Conservation (phyloP, 805 yeast genomes). For the Starmerella kuoi region DNA sequence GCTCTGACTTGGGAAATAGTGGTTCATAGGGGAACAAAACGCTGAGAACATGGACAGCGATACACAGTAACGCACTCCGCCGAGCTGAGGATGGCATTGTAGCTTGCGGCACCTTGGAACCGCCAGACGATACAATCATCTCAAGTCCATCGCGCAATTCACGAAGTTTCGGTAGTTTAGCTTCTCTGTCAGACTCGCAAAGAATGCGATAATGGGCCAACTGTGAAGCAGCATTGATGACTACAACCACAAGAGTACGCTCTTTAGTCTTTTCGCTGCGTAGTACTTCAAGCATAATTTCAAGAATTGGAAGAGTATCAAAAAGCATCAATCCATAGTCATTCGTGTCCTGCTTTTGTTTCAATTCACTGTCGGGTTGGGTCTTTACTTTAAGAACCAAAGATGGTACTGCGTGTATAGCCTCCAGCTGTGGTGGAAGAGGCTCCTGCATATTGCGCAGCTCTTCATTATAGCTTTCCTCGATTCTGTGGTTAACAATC, state of each 20-base stretch:
- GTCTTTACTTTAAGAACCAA: constrained; percentile 23
- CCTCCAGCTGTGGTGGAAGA: constrained; percentile 31
- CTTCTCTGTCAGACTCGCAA: constrained; percentile 29
- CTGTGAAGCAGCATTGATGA: constrained; percentile 41
- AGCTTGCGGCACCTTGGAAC: constrained; percentile 4
- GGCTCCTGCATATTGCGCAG: constrained; percentile 28
- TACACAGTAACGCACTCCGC: constrained; percentile 31
- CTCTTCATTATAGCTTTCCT: constrained; percentile 18
- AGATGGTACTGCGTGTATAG: constrained; percentile 27
- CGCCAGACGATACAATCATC: constrained; percentile 8
- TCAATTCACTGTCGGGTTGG: not conserved
- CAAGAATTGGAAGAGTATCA: constrained; percentile 43
- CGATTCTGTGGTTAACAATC: constrained; percentile 19
- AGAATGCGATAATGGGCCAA: constrained; percentile 47
- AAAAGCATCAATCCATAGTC: too few species aligned
- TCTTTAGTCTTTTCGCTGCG: constrained; percentile 51
- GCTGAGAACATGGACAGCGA: constrained; percentile 45
- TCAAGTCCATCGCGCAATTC: constrained; percentile 10
- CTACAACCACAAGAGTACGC: constrained; percentile 41
- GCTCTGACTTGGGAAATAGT: constrained; percentile 42
- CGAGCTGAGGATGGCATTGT: constrained; percentile 1
- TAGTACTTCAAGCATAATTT: constrained; percentile 34
- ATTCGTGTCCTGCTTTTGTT: not conserved
- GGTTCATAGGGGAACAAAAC: constrained; percentile 40
- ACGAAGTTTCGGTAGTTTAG: not conserved